Base-by-base conservation (phyloP, 2,329 filamentous ascomycete species). In the Aureobasidium uvarum region DNA sequence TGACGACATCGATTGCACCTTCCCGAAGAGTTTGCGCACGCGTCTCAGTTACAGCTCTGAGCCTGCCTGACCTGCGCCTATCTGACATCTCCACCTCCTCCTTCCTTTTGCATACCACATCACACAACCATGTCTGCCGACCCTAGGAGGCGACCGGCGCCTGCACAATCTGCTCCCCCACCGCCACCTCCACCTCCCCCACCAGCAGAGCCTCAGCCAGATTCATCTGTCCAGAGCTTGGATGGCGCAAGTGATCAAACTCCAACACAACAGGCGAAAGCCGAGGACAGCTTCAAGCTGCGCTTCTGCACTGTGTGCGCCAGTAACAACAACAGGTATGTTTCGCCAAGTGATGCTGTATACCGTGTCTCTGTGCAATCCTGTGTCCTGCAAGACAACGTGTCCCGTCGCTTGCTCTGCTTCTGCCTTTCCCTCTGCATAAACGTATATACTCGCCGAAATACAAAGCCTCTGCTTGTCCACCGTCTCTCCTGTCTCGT, bases 241-340 rank as follows among this genome's bases (percentile, higher is more conserved):
- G 68, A 66, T 10, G 59, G 51, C 45, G 74, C 78, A 65, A 81
- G 83, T 66, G 80, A 80, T 64, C 45, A 50, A 54, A 50, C 64
- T 28, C 28, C 39, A 50, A 5, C 58, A 16, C 54, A 64, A 43
- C 48, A 58, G 13, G 39, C 41, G 6, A 66, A 54, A 31, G 77
- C 80, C 16, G 81, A 84, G 31, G 81, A 80, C n/a, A 85, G 83
- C 62, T 96, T 88, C 83, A 96, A 95, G 79, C 85, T 99, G 68
- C 96, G 91, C 75, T 97, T 98, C 79, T 97, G 93, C 81, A 98
- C 95, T 2, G 94, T 99, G n/a, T 99, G 95, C 79, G 95, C 95
- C 8, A 96, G 92, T 73, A 99, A 99, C 73, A 92, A 99, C 77
- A 99, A 99, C 75, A 88, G 95, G 86, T 96, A 82, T 69, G 83